phyloP scores from a whole-genome alignment of 2,329 filamentous ascomycete species.

The Zymoseptoria ardabiliae region DNA sequence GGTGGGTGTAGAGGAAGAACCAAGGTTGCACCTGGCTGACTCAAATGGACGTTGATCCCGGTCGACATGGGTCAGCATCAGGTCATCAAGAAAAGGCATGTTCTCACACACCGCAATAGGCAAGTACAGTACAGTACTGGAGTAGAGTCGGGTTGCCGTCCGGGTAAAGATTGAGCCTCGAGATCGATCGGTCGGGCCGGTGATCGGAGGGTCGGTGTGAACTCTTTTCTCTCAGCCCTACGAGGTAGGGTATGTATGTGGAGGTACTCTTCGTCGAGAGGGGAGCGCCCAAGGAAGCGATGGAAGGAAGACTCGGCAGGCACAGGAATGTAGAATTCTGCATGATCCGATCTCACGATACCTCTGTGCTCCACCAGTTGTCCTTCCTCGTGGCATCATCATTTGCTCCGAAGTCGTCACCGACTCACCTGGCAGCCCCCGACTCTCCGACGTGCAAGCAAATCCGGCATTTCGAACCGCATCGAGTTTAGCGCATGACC shows the following conservation, averaged over 20 bases:
- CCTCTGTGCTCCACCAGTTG: too few relatives aligned
- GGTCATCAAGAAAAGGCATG: neutral
- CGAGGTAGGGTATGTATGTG: too few relatives aligned
- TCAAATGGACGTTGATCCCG: neutral
- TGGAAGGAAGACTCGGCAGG: neutral
- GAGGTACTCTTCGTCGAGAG: neutral
- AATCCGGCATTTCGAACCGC: neutral
- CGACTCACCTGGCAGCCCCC: too few relatives aligned
- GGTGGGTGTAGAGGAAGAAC: neutral
- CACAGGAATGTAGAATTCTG: neutral
- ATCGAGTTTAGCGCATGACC: neutral
- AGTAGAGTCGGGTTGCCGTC: neutral
- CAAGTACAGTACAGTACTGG: neutral
- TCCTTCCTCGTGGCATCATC: neutral
- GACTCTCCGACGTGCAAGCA: neutral
- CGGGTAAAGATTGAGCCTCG: neutral
- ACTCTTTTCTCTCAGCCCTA: neutral
- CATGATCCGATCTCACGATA: neutral
- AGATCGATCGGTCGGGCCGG: neutral
- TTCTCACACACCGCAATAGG: neutral
- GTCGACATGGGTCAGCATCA: neutral
- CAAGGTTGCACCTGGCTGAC: neutral
- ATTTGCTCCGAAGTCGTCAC: neutral
- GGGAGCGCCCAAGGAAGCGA: neutral
- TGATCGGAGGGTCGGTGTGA: neutral